Evolutionary conservation across 2,329 filamentous ascomycete genomes (phyloP), one percentile per base, ranked within the genome.

Genomic region (Botrytis porri): DNA sequence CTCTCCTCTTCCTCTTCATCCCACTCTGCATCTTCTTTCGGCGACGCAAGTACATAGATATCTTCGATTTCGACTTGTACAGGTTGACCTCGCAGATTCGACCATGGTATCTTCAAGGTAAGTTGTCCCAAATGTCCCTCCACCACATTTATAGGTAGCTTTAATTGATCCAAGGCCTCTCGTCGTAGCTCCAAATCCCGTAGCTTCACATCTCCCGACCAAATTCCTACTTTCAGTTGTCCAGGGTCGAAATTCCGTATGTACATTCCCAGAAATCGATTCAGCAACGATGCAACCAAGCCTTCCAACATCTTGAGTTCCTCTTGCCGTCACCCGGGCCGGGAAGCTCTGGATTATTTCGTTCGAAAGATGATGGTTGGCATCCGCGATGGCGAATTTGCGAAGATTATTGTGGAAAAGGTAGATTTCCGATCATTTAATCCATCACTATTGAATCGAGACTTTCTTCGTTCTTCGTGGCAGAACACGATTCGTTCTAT

Each of bases 261-360:
- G 83, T 99, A 99, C 92, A 98, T 97, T 88, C 96, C 97, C 89
- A 99, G 85, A 84, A 99, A 98, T 86, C 97, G 93, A 86, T 99
- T 99, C 79, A 99, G 91, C 86, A 99, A 88, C 84, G 95, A 97
- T 79, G 96, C 94, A 76, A 98, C 96, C 79, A 99, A 88, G 78
- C 95, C 93, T 88, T 99, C 96, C 85, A 99, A 90, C 96, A 99
- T 99, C 80, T 82, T 87, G 87, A 84, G 82, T 82, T 82, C 79
- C 78, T 82, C 81, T 81, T 86, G 89, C 88, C 92, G 89, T 94
- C 80, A 92, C 89, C 92, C 92, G 81, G 92, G 91, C 89, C 85
- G 84, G 90, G 90, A 79, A 75, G 39, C 69, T 70, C 72, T 75
- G 64, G 65, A 67, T 73, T 74, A 75, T 62, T 37, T 67, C 51